Conservation (phyloP, 805 yeast genomes). For the Groenewaldozyma salmanticensis region DNA sequence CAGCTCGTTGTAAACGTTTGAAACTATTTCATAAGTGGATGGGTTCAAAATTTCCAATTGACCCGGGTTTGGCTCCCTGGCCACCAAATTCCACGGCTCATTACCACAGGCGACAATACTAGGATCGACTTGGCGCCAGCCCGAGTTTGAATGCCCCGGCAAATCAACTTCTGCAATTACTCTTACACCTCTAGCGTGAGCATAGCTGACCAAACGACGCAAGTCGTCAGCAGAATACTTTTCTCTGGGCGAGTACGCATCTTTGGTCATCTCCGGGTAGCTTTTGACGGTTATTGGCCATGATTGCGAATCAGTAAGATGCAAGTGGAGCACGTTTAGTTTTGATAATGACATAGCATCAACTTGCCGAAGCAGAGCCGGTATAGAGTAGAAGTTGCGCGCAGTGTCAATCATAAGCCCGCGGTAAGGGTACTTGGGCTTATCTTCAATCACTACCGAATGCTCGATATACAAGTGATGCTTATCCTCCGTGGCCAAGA, state of each 20-base stretch:
- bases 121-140: conserved; percentile 30
- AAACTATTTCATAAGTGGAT: conserved; percentile 28
- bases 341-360: conserved; percentile 32
- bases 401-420: conserved; percentile 34
- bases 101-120: conserved; percentile 28
- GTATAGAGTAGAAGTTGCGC: conserved; percentile 28
- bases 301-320: conserved; percentile 31
- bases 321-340: conserved; percentile 35
- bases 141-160: conserved; percentile 36
- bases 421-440: conserved; percentile 31
- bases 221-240: conserved; percentile 26
- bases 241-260: conserved; percentile 30
- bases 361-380: conserved; percentile 27
- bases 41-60: conserved; percentile 30
- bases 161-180: conserved; percentile 34
- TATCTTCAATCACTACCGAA: conserved; percentile 28
- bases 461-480: conserved; percentile 25
- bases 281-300: conserved; percentile 31
- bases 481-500: conserved; percentile 13
- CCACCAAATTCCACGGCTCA: conserved; percentile 25
- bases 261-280: conserved; percentile 32
- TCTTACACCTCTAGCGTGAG: conserved; percentile 31
- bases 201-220: conserved; percentile 26
- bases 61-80: conserved; percentile 35
- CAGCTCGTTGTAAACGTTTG: conserved; percentile 29